Conservation (phyloP, 192 early-diverging fungal species). For the Mortierella claussenii region DNA sequence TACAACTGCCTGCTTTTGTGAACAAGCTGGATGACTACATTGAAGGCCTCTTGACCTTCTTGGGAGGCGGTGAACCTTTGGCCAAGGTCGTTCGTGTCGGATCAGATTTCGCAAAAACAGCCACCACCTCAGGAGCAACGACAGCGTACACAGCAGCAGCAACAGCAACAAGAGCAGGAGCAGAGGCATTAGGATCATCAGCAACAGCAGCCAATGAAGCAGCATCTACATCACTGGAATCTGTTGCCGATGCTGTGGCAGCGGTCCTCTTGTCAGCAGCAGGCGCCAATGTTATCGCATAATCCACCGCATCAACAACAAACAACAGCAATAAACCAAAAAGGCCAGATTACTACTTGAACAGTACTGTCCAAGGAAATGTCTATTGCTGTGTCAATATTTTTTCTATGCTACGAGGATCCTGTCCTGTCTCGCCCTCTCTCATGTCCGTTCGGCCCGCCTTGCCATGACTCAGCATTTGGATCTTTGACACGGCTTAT, state of each 20-base stretch:
- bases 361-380: too few relatives aligned
- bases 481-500: too few relatives aligned
- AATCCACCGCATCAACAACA: neutral
- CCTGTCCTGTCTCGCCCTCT: too few relatives aligned
- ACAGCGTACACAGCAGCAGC: neutral
- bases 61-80: slow-evolving; percentile 34
- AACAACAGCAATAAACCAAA: neutral
- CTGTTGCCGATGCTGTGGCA: slow-evolving; percentile 13
- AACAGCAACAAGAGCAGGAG: neutral
- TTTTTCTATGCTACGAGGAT: too few relatives aligned
- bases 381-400: too few relatives aligned
- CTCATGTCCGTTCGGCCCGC: too few relatives aligned
- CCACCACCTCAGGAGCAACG: neutral
- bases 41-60: slow-evolving; percentile 10
- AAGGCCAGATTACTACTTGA: too few relatives aligned
- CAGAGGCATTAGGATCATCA: neutral
- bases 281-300: too few relatives aligned
- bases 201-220: neutral
- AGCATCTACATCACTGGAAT: neutral
- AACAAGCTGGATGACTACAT: slow-evolving; percentile 17
- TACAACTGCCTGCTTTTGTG: slow-evolving; percentile 30
- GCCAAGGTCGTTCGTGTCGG: slow-evolving; percentile 28
- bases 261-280: slow-evolving; percentile 18
- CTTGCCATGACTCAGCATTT: too few relatives aligned
- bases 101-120: neutral